Evolutionary conservation across 306 rosid genomes (phyloP).

Genomic region (Prunus salicina): DNA sequence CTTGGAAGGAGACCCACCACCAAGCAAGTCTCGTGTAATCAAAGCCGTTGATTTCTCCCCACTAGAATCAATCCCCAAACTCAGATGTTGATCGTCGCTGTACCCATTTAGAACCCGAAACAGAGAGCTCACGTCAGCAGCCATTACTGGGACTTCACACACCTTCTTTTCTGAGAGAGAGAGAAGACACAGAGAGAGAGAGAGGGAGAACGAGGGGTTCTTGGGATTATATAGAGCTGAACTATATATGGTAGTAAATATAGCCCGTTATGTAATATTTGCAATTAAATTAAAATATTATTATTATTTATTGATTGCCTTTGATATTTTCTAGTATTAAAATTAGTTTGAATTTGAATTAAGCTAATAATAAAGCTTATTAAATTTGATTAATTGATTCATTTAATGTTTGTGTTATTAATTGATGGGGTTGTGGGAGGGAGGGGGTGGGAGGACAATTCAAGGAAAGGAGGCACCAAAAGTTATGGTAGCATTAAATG

Average conservation of each 20-base stretch:
- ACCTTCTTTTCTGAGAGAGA: slow-evolving; percentile 17
- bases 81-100: slow-evolving; percentile 71
- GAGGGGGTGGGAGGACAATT: slow-evolving; percentile 58
- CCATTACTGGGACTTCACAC: slow-evolving; percentile 44
- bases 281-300: neutral
- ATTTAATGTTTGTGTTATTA: slow-evolving; percentile 50
- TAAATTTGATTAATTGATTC: slow-evolving; percentile 40
- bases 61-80: slow-evolving; percentile 55
- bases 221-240: slow-evolving; percentile 31
- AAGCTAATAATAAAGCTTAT: slow-evolving; percentile 25
- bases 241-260: slow-evolving; percentile 42
- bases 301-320: slow-evolving; percentile 6
- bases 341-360: slow-evolving; percentile 22
- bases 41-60: slow-evolving; percentile 70
- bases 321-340: neutral
- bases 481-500: slow-evolving; percentile 69
- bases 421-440: slow-evolving; percentile 59
- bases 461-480: slow-evolving; percentile 57
- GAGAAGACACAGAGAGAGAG: neutral
- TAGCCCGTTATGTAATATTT: slow-evolving; percentile 33
- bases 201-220: neutral
- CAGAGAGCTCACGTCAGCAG: slow-evolving; percentile 78
- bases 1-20: slow-evolving; percentile 56
- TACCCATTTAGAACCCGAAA: slow-evolving; percentile 57
- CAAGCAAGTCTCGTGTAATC: slow-evolving; percentile 81